Base-by-base conservation (phyloP, 768 basidiomycete genomes). In the Pleurotus djamor region DNA sequence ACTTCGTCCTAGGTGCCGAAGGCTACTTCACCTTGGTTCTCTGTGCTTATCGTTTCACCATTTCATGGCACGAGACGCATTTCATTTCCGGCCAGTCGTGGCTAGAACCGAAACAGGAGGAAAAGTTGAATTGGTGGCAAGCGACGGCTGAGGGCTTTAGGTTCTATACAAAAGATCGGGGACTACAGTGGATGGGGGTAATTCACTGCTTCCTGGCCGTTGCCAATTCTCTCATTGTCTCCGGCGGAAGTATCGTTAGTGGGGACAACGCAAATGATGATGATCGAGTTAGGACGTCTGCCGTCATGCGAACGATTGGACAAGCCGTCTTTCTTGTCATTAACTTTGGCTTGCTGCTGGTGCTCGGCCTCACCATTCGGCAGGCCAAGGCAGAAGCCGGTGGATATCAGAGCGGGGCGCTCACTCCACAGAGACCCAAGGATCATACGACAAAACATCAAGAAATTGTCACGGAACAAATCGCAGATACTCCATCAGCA, bases 51-150 rank as follows among this genome's bases (percentile, higher is more conserved):
- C 70, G 73, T 14, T 74, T 72, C 67, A 65, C 74, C 52, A 67
- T 74, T 28, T 71, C 69, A 12, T 75, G 74, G 74, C 74, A 75
- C 33, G 66, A 72, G 48, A 71, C 70, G 52, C 74, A 74, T 52
- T 63, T 70, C 17, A 63, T 65, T 3, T 63, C 59, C 8, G 68
- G 68, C 9, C 65, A 68, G 36, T 72, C 71, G 17, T 75, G 73
- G 73, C 66, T 75, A 7, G 74, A 75, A 58, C 73, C 72, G 10
- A 68, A 68, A 28, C 56, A 65, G 34, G 59, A 52, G 4, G 64
- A 64, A 0, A 61, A 58, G 9, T 63, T 65, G 7, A 58, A 63
- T 17, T 49, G 59, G 14, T 61, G 51, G 41, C 62, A 66, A 12
- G 59, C 64, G 32, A 48, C 72, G 58, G 38, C 64, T 7, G 68